Evolutionary conservation across 225 moss, liverwort and hornwort species (phyloP), one percentile per base, ranked within the genome.

Genomic region (Neckera pumila): DNA sequence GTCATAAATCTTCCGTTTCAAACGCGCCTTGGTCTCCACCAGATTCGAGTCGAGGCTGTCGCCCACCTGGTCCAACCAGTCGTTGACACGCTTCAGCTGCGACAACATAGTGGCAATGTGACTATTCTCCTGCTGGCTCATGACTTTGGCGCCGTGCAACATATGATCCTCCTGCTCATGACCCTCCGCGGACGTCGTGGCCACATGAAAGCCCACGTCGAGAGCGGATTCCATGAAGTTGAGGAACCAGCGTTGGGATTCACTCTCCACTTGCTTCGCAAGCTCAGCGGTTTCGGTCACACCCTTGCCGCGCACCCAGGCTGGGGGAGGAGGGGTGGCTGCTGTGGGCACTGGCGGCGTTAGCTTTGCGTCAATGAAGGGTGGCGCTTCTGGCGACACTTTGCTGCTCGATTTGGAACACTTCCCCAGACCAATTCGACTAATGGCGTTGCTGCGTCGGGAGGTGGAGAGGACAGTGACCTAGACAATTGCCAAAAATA

Each of bases 91-190:
- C 89, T 98, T 98, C 87, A 98, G 93, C 86, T 97, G 97, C 85
- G 98, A 98, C 84, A 98, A 72, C 95, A 98, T 97, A 51, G 95
- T 93, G 60, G 98, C 98, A 60, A 98, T 96, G 84, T 98, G 96
- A 79, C 96, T 95, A 57, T 96, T 97, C 85, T 98, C 96, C 87
- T 95, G 95, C 87, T 95, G 93, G 83, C 94, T 94, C 90, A 94
- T 89, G 21, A 94, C 90, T 85, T 94, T 94, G 18, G 90, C 91
- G 19, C 90, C 92, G 58, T 92, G 91, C 51, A 85, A 36, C 66
- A 72, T 51, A 26, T 88, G 69, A n/a, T 93, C 90, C 21, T 90
- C 93, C 34, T 90, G 84, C 30, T 90, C 92, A 56, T 85, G 86
- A 13, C 21, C 84, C 53, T 30, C 85, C 42, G 90, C 92, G 53